Evolutionary conservation across 441 rosid species (phyloP), one percentile per base, ranked within the genome.

Genomic region (Pelargonium australe): DNA sequence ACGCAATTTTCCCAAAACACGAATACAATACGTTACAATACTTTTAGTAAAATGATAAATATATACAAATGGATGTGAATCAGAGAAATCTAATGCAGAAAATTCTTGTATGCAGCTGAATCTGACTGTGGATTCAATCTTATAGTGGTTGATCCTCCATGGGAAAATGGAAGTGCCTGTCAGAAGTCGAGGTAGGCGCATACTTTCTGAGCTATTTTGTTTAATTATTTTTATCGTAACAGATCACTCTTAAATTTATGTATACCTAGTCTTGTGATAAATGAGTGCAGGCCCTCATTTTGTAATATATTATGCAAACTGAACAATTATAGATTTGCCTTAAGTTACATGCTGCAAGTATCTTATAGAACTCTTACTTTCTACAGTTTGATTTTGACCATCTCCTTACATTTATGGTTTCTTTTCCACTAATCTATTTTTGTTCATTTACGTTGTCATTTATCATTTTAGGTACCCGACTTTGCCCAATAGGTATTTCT

Each of bases 101-200:
- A 34, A 17, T 71, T 73, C 72, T 70, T 68, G 55, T 44, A 40
- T 82, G 90, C 85, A 89, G 97, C 75, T 74, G 86, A 77, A 43
- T 69, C 84, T 72, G 78, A 72, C 65, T 72, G 74, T 71, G 89
- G 91, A 63, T 93, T 84, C 82, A 86, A 84, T 76, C 86, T 88
- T 73, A 86, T 93, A 68, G 81, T 89, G 63, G 77, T 91, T 57
- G 97, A 93, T 83, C 97, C 97, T 53, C 98, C 98, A 0, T 91
- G 97, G 98, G 97, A 91, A 80, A 91, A 88, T 75, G 91, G 87
- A 73, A 91, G 96, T 71, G 96, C 90, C 73, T 87, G 66, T 74
- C 97, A 93, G 82, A 93, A 93, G 75, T 80, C 80, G 16, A 75
- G 80, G 98, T 92, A 78, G n/a, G 73, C 51, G 11, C 51, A 45